These are phyloP conservation scores for Xylaria hypoxylon DNA, from an alignment of 2,329 filamentous ascomycete genomes.

Conservation along the genomic window DNA sequence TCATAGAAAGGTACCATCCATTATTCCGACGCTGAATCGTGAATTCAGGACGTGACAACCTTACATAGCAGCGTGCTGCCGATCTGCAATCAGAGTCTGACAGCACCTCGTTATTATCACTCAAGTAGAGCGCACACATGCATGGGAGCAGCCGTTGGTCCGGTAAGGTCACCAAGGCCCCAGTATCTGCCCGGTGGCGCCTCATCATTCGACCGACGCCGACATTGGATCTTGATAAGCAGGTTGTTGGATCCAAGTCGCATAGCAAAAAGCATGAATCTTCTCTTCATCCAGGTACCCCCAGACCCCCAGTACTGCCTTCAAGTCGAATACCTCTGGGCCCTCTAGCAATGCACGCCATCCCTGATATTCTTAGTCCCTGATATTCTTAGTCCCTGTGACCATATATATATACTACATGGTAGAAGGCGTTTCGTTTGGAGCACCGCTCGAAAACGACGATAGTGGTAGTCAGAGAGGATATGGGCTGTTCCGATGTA, in stretches of 20 bases:
- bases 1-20: too few relatives aligned
- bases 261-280: background rate
- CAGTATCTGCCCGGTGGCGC: too few relatives aligned
- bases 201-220: conserved; percentile 24
- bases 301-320: too few relatives aligned
- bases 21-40: background rate
- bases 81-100: conserved; percentile 10
- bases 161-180: conserved; percentile 13
- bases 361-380: conserved; percentile 4
- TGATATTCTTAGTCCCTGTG: conserved; percentile 4
- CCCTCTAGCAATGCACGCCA: conserved; percentile 24
- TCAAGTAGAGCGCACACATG: background rate
- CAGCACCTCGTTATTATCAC: background rate
- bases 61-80: conserved; percentile 1
- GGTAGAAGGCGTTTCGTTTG: background rate
- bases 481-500: too few relatives aligned
- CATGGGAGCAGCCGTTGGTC: background rate
- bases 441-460: background rate
- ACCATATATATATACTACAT: too few relatives aligned
- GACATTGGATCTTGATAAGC: conserved; percentile 5
- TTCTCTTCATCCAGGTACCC: background rate
- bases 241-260: conserved; percentile 8
- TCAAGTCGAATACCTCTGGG: background rate
- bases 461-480: too few relatives aligned
- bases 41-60: background rate